Evolutionary conservation across 345 rosid genomes (phyloP), one percentile per base, ranked within the genome.

Genomic region (Brassica incana): DNA sequence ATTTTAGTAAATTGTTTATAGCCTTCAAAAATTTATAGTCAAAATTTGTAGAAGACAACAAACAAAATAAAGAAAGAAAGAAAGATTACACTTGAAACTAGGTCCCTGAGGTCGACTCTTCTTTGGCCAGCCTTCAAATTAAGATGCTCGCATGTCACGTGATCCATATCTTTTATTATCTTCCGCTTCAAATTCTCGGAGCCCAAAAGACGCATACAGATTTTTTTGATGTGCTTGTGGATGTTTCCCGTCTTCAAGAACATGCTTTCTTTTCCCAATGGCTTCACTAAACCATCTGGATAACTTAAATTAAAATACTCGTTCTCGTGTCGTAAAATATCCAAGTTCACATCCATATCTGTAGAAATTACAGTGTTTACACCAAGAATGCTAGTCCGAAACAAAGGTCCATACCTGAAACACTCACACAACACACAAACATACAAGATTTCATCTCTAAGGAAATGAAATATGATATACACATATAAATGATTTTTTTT

Each of bases 261-360:
- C 20, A 83, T 1, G 69, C 40, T 80, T 11, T 85, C 43, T 38
- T 73, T 14, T 6, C 90, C 90, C 0, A 84, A 6, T 50, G 84
- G 69, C 23, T 82, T 67, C 2, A 0, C 59, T 32, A 85, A 81
- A 32, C 82, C 77, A 2, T 86, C 86, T 0, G 81, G 74, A 40
- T 75, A 83, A 75, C 82, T 77, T 6, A 81, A 3, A 3, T 23
- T 5, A 23, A 86, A 83, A 1, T 71, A 73, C 58, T 78, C 77
- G 74, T 86, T 86, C 76, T 89, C 90, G 65, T 84, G 85, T 16
- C 78, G 83, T 50, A 88, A 73, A 20, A 86, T 84, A 20, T 60
- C 75, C 18, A 77, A 56, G n/a, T 84, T 85, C 11, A 84, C 75
- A 8, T 83, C 87, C 9, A 74, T 74, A 32, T 89, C 90, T 0